Conservation (phyloP, 805 yeast species). For the Clavispora santaluciae region DNA sequence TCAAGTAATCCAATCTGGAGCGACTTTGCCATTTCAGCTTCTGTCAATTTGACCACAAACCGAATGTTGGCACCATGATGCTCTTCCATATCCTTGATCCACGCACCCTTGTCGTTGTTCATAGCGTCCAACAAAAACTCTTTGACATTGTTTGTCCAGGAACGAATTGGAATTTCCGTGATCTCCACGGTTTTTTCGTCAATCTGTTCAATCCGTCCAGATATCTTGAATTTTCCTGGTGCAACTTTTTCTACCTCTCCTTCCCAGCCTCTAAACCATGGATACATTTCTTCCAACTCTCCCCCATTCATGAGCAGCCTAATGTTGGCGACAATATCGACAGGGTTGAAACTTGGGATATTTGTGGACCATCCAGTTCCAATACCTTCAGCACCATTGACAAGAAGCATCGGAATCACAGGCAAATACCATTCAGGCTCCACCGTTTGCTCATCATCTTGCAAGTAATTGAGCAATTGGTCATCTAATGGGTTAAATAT, state of each 20-base stretch:
- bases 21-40: constrained; percentile 81
- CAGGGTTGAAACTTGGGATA: constrained; percentile 86
- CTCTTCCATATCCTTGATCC: constrained; percentile 94
- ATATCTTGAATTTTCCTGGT: constrained; percentile 66
- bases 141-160: constrained; percentile 90
- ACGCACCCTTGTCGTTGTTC: constrained; percentile 74
- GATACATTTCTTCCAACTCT: constrained; percentile 66
- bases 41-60: constrained; percentile 68
- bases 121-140: constrained; percentile 74
- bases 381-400: constrained; percentile 96
- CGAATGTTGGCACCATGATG: constrained; percentile 82
- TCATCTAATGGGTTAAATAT: constrained; percentile 79
- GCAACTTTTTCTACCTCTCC: constrained; percentile 68
- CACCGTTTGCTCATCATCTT: constrained; percentile 89
- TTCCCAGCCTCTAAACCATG: constrained; percentile 96
- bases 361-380: constrained; percentile 99
- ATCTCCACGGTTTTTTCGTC: constrained; percentile 81
- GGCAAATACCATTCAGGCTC: constrained; percentile 97
- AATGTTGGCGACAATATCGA: constrained; percentile 72
- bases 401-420: constrained; percentile 88
- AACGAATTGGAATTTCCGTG: constrained; percentile 85
- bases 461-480: constrained; percentile 69
- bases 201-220: constrained; percentile 75
- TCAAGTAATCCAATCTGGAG: constrained; percentile 72
- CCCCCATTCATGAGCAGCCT: constrained; percentile 69